These are phyloP conservation scores for Aureobasidium sp. DNA, from an alignment of 2,329 filamentous ascomycete genomes.

Conservation along the genomic window DNA sequence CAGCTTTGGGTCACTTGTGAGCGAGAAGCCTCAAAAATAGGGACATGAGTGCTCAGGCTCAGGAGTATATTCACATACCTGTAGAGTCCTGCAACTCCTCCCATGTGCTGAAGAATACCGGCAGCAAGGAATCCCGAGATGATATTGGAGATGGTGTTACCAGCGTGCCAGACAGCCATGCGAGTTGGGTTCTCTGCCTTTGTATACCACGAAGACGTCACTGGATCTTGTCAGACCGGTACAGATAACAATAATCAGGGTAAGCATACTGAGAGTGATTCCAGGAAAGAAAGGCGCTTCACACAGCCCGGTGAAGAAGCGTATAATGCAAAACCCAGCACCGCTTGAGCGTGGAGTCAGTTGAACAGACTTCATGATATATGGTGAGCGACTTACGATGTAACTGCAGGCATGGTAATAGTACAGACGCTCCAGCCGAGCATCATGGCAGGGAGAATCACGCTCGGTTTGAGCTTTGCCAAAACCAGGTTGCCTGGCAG, in stretches of 20 bases:
- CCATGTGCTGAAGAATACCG: neutral
- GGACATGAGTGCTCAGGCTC: neutral
- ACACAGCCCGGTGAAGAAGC: conserved; percentile 35
- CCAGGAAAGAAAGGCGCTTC: conserved; percentile 40
- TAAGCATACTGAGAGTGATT: conserved; percentile 33
- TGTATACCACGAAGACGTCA: conserved; percentile 42
- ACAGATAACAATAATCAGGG: conserved; percentile 21
- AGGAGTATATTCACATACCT: neutral
- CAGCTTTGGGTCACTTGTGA: conserved; percentile 15
- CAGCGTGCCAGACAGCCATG: conserved; percentile 37
- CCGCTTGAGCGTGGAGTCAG: conserved; percentile 10
- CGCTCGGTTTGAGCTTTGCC: conserved; percentile 33
- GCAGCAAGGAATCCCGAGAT: conserved; percentile 5
- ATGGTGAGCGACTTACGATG: conserved; percentile 16
- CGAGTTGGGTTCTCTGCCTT: conserved; percentile 38
- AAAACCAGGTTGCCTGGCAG: conserved; percentile 43
- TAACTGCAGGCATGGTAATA: conserved; percentile 39
- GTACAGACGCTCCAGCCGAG: conserved; percentile 40
- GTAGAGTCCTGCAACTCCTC: conserved; percentile 36
- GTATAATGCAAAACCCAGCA: conserved; percentile 30
- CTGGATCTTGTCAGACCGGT: neutral
- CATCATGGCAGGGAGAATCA: conserved; percentile 35
- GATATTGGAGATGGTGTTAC: neutral
- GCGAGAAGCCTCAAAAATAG: neutral
- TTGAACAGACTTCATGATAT: neutral